phyloP scores from a whole-genome alignment of 352 stramenopile species.

The Phytophthora vignae region DNA sequence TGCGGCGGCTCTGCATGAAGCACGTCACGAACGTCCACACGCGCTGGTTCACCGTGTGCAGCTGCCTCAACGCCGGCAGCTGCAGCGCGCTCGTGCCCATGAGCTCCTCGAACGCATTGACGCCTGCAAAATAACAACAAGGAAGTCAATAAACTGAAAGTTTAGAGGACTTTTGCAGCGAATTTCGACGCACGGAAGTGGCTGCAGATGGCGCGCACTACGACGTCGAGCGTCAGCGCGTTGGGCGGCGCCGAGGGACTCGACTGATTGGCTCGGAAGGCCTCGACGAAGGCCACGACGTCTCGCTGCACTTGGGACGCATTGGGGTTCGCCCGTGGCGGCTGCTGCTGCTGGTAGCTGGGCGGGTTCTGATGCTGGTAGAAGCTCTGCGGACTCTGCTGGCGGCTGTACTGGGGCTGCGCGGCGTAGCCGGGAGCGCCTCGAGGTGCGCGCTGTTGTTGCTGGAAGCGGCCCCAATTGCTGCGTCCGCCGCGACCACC shows the following conservation, averaged over 20 bases:
- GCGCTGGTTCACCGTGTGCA: slow-evolving; percentile 75
- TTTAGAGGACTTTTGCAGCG: not conserved
- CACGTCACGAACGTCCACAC: slow-evolving; percentile 86
- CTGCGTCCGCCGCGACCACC: slow-evolving; percentile 22
- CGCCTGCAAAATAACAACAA: slow-evolving; percentile 32
- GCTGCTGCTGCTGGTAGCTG: not conserved
- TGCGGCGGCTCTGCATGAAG: slow-evolving; percentile 72
- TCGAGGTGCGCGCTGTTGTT: slow-evolving; percentile 30
- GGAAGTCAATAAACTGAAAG: not conserved
- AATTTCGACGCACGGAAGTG: slow-evolving; percentile 62
- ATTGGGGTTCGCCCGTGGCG: not conserved
- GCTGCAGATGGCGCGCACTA: slow-evolving; percentile 62
- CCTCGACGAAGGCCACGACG: slow-evolving; percentile 68
- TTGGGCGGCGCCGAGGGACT: slow-evolving; percentile 57
- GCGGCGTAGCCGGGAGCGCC: not conserved
- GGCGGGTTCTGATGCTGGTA: not conserved
- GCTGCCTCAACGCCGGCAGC: slow-evolving; percentile 55
- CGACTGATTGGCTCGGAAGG: slow-evolving; percentile 60
- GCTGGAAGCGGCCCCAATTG: slow-evolving; percentile 49
- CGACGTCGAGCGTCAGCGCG: slow-evolving; percentile 55
- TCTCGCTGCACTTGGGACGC: slow-evolving; percentile 44
- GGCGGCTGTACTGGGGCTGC: slow-evolving; percentile 1
- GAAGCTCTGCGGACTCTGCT: slow-evolving; percentile 8
- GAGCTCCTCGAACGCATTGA: slow-evolving; percentile 63
- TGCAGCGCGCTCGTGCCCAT: slow-evolving; percentile 52